Conservation (phyloP, 352 stramenopile species). For the Pythium rhizo-oryzae region DNA sequence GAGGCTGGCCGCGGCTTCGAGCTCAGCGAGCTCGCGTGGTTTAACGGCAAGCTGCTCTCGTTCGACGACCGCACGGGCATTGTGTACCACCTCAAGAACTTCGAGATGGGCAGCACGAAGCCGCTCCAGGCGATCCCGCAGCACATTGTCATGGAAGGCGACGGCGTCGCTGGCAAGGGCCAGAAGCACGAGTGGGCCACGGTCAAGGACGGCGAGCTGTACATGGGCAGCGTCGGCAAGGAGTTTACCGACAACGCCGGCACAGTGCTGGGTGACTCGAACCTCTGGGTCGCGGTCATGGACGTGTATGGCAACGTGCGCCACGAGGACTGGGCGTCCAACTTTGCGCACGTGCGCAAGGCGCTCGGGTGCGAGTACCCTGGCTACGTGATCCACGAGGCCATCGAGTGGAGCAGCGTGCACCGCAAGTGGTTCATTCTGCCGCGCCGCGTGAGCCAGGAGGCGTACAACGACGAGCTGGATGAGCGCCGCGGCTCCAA, state of each 20-base stretch:
- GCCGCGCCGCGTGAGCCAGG: constrained; percentile 93
- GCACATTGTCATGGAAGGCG: constrained; percentile 97
- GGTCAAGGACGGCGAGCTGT: constrained; percentile 98
- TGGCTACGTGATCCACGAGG: constrained; percentile 98
- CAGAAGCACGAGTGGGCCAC: constrained; percentile 99
- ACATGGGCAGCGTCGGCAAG: constrained; percentile 96
- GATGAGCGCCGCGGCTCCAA: constrained; percentile 95
- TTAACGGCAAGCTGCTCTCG: constrained; percentile 89
- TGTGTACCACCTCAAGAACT: constrained; percentile 96
- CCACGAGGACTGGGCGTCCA: constrained; percentile 94
- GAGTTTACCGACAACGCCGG: constrained; percentile 93
- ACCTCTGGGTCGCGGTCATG: constrained; percentile 97
- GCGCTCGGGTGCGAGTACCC: constrained; percentile 89
- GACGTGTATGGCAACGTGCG: constrained; percentile 76
- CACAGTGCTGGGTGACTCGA: constrained; percentile 94
- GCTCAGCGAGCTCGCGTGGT: constrained; percentile 93
- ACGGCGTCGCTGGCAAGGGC: constrained; percentile 96
- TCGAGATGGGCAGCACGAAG: constrained; percentile 60
- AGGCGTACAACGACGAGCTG: constrained; percentile 95
- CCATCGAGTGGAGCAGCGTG: constrained; percentile 95
- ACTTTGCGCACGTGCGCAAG: constrained; percentile 94
- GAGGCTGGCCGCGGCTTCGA: constrained; percentile 97
- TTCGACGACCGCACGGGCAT: constrained; percentile 99
- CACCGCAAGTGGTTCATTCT: constrained; percentile 98
- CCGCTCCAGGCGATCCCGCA: constrained; percentile 89